Conservation (phyloP, 139 green algal genomes). For the Chlorella sp. region DNA sequence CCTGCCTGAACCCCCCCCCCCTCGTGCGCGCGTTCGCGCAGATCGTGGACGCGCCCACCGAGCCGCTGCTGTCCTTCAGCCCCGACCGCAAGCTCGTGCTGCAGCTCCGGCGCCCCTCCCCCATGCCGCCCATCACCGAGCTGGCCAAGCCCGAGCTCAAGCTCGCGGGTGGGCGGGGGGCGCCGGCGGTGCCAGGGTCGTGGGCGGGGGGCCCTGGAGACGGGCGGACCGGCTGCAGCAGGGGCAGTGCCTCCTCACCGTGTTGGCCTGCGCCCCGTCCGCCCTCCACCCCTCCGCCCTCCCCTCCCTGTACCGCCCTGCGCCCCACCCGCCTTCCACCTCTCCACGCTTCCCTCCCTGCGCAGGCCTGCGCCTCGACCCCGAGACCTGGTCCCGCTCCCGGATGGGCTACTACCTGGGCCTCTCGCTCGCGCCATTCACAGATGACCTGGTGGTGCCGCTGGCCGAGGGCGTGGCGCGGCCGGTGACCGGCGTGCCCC, state of each 20-base stretch:
- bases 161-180: constrained; percentile 68
- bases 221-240: background rate
- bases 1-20: too few relatives aligned
- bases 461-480: constrained; percentile 26
- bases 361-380: constrained; percentile 88
- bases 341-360: background rate
- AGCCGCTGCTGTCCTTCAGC: constrained; percentile 88
- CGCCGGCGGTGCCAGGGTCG: background rate
- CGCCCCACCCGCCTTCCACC: background rate
- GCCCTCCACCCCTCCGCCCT: background rate
- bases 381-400: constrained; percentile 69
- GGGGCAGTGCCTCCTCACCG: background rate
- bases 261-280: background rate
- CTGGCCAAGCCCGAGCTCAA: constrained; percentile 93
- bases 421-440: constrained; percentile 43
- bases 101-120: constrained; percentile 75
- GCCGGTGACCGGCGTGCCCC: constrained; percentile 72
- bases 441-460: constrained; percentile 52
- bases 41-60: constrained; percentile 84
- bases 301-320: background rate
- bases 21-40: too few relatives aligned
- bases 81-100: constrained; percentile 87
- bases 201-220: background rate
- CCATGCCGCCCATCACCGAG: constrained; percentile 87
- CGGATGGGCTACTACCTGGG: constrained; percentile 80